Evolutionary conservation across 192 early-diverging fungal species (phyloP).

Genomic region (Chytriomyces confervae): DNA sequence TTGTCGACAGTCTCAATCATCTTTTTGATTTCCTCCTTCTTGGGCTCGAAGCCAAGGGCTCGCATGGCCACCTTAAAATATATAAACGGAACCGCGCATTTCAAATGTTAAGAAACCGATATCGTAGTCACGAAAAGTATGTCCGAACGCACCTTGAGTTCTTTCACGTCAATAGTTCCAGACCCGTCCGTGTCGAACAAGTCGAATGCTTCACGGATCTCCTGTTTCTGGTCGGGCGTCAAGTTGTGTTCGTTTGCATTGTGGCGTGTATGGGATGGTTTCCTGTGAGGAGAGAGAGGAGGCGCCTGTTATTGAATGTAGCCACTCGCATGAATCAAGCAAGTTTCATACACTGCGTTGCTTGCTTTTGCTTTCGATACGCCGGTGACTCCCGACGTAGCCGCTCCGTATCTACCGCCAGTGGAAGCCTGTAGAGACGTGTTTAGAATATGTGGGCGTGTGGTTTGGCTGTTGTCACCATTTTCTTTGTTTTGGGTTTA

Average conservation of each 20-base stretch:
- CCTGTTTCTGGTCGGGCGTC: constrained; percentile 69
- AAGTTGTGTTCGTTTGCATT: constrained; percentile 43
- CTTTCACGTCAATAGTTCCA: constrained; percentile 67
- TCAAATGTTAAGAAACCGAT: background rate
- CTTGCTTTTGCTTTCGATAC: no score
- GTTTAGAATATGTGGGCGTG: no score
- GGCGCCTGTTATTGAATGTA: no score
- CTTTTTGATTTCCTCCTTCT: constrained; percentile 52
- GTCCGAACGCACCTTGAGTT: constrained; percentile 59
- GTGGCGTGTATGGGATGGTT: background rate
- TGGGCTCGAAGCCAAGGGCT: constrained; percentile 60
- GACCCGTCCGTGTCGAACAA: constrained; percentile 72
- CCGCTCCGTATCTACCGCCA: no score
- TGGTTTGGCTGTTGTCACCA: no score
- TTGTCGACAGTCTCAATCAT: constrained; percentile 64
- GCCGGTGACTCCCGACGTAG: no score
- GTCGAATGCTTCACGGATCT: constrained; percentile 75
- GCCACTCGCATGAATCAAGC: no score
- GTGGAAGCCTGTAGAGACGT: no score
- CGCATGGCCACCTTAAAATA: constrained; percentile 55
- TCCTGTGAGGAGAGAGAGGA: no score
- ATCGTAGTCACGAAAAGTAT: background rate
- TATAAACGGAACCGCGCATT: background rate
- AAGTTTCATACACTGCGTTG: no score
- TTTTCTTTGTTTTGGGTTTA: no score